Evolutionary conservation across 352 stramenopile species (phyloP).

Genomic region (Phytophthora pseudosyringae): DNA sequence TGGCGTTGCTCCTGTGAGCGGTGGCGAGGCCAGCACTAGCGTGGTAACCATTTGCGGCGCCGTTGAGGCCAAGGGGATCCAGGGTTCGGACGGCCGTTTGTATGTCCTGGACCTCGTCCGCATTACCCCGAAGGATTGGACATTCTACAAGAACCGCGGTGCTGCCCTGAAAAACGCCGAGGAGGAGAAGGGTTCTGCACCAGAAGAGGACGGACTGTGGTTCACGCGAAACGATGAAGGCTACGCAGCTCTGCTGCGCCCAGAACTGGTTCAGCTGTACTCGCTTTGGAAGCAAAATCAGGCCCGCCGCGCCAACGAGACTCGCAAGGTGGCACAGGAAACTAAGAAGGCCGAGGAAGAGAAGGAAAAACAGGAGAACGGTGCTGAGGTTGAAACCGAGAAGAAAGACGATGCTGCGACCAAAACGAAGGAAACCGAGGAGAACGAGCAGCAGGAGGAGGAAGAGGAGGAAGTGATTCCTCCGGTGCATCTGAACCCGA

Average conservation of each 20-base stretch:
- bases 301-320: constrained; percentile 61
- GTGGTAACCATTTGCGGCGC: constrained; percentile 88
- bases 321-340: constrained; percentile 54
- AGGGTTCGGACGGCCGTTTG: constrained; percentile 92
- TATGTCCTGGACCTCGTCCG: constrained; percentile 97
- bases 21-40: constrained; percentile 62
- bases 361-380: constrained; percentile 28
- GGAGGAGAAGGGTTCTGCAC: constrained; percentile 32
- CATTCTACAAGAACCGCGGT: constrained; percentile 81
- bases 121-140: constrained; percentile 95
- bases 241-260: constrained; percentile 91
- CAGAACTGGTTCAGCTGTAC: constrained; percentile 93
- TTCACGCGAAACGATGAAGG: constrained; percentile 87
- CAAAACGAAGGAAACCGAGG: constrained; percentile 36
- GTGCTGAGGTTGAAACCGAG: constrained; percentile 19
- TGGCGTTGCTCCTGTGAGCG: constrained; percentile 29
- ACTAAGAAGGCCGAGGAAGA: constrained; percentile 52
- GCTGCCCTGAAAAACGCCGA: constrained; percentile 17
- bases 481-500: constrained; percentile 81
- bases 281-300: constrained; percentile 92
- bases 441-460: constrained; percentile 50
- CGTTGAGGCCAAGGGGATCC: constrained; percentile 96
- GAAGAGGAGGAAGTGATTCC: constrained; percentile 65
- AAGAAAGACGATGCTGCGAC: constrained; percentile 32
- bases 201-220: constrained; percentile 53